Percentiles rank a stretch among this genome's conserved stretches.
Evolutionary conservation across 768 basidiomycete genomes (phyloP).

Genomic region (Kwoniella newhampshirensis): DNA sequence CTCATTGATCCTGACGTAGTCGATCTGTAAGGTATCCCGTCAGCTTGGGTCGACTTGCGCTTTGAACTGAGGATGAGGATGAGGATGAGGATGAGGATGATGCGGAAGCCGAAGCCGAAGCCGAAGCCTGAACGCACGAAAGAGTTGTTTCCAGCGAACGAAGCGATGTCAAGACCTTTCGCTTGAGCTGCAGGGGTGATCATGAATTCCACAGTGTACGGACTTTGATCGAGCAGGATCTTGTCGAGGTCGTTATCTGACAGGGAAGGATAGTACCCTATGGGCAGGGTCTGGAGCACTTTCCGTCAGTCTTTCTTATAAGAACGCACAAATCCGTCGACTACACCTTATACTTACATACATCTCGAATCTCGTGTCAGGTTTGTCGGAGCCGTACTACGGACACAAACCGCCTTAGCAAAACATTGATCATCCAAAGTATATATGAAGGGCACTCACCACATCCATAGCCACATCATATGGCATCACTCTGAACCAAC

Average conservation of each 20-base stretch:
- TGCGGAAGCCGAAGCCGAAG: no score
- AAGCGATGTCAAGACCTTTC: slow-evolving; percentile 26
- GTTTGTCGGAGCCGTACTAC: slow-evolving; percentile 92
- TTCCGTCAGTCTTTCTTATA: neutral
- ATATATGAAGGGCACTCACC: slow-evolving; percentile 55
- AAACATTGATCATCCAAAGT: slow-evolving; percentile 14
- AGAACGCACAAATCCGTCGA: no score
- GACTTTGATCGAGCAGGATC: slow-evolving; percentile 46
- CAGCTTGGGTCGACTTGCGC: neutral
- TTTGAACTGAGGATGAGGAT: neutral
- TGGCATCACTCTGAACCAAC: slow-evolving; percentile 75
- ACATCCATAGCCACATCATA: slow-evolving; percentile 87
- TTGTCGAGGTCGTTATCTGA: slow-evolving; percentile 49
- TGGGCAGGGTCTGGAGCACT: slow-evolving; percentile 46
- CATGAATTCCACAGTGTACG: slow-evolving; percentile 51
- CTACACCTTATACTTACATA: slow-evolving; percentile 76
- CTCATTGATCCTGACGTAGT: slow-evolving; percentile 45
- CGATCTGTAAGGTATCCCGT: slow-evolving; percentile 45
- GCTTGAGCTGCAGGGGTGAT: slow-evolving; percentile 42
- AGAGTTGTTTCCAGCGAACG: slow-evolving; percentile 28
- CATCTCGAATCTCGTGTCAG: slow-evolving; percentile 82
- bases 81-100: no score
- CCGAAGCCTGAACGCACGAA: no score
- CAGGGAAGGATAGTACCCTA: slow-evolving; percentile 50
- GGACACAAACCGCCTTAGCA: slow-evolving; percentile 14